phyloP scores from a whole-genome alignment of 371 early-diverging fungal species.

The Saksenaea vasiformis region DNA sequence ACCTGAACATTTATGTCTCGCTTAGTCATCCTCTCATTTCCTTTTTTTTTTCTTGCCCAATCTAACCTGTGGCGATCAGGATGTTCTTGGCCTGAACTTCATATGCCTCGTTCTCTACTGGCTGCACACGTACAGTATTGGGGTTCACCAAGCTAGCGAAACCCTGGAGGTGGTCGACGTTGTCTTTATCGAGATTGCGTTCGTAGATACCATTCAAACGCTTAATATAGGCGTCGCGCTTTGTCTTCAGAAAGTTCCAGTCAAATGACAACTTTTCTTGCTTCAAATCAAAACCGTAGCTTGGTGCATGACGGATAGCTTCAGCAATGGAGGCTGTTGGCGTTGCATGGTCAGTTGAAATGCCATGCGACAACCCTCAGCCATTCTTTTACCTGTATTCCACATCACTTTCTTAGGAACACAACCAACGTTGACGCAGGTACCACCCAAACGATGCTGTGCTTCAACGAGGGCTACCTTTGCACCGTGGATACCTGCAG shows the following conservation, averaged over 20 bases:
- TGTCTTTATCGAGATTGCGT: conserved; percentile 85
- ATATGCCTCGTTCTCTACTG: conserved; percentile 27
- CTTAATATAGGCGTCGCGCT: conserved; percentile 94
- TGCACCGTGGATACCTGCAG: conserved; percentile 85
- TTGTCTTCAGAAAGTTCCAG: conserved; percentile 79
- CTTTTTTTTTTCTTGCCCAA: background rate
- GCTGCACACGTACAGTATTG: conserved; percentile 75
- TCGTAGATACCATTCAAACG: conserved; percentile 97
- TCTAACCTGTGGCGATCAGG: conserved; percentile 81
- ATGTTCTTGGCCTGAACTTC: conserved; percentile 80
- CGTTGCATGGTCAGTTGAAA: background rate
- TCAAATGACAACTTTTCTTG: conserved; percentile 54
- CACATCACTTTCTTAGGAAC: conserved; percentile 99
- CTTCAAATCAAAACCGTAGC: conserved; percentile 83
- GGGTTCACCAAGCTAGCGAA: conserved; percentile 80
- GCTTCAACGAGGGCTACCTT: conserved; percentile 90
- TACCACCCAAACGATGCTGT: conserved; percentile 85
- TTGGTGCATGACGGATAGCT: conserved; percentile 81
- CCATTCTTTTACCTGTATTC: conserved; percentile 69
- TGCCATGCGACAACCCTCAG: background rate
- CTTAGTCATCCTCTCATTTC: background rate
- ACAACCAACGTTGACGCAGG: conserved; percentile 97
- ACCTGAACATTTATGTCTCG: conserved; percentile 40
- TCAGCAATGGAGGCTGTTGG: conserved; percentile 80
- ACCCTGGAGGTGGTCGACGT: conserved; percentile 82